Conservation (phyloP, 2,329 filamentous ascomycete species). For the Botrytis byssoidea region DNA sequence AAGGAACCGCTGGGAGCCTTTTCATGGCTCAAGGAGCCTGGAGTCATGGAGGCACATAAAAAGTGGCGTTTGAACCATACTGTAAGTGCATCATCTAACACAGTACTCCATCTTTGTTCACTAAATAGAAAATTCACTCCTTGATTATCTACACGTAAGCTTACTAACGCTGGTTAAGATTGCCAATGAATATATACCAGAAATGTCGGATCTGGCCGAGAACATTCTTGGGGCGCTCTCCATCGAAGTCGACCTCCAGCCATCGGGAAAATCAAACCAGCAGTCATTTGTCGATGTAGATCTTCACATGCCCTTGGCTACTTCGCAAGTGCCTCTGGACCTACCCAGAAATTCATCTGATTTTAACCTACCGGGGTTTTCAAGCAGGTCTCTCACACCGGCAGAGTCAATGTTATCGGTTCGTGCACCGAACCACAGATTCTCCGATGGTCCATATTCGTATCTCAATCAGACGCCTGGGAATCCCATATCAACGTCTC, state of each 20-base stretch:
- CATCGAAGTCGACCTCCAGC: slow-evolving; percentile 13
- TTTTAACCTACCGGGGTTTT: not conserved
- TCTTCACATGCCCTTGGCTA: not conserved
- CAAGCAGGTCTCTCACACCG: slow-evolving; percentile 15
- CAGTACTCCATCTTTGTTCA: not conserved
- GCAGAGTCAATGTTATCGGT: slow-evolving; percentile 8
- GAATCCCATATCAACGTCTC: slow-evolving; percentile 42
- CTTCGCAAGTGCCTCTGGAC: not conserved
- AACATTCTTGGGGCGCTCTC: slow-evolving; percentile 15
- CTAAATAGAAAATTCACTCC: not conserved
- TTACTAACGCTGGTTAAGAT: slow-evolving; percentile 11
- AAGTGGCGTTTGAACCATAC: slow-evolving; percentile 31
- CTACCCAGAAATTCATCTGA: not conserved
- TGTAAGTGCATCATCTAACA: slow-evolving; percentile 12
- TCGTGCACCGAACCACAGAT: not conserved
- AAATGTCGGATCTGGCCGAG: not conserved
- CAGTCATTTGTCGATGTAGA: not conserved
- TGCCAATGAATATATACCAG: slow-evolving; percentile 11
- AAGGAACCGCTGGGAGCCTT: slow-evolving; percentile 34
- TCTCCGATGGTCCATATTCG: slow-evolving; percentile 19
- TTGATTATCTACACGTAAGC: not conserved
- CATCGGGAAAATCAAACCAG: not conserved
- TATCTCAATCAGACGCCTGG: slow-evolving; percentile 1
- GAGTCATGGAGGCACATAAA: slow-evolving; percentile 34
- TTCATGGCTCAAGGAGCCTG: slow-evolving; percentile 36